Percentiles rank a stretch among this genome's conserved stretches.
phyloP scores from a whole-genome alignment of 345 rosid species.

The Rhodamnia argentea region DNA sequence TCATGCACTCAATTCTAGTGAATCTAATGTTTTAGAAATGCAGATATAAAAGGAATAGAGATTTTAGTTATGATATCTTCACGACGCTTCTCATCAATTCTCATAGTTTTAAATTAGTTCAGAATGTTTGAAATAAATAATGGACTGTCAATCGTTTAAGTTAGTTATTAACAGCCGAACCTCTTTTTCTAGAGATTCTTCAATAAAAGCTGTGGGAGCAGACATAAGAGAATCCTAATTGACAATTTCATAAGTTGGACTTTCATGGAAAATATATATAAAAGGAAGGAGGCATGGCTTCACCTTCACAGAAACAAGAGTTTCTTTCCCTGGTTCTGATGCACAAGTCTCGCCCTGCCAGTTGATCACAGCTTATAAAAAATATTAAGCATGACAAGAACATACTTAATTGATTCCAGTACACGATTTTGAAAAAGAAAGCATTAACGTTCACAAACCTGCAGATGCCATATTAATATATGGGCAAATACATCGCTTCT shows the following conservation, averaged over 20 bases:
- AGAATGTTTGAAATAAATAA: neutral
- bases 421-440: neutral
- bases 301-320: slow-evolving; percentile 13
- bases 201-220: neutral
- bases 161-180: neutral
- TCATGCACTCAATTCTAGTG: neutral
- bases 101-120: neutral
- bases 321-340: slow-evolving; percentile 62
- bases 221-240: neutral
- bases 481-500: slow-evolving; percentile 96
- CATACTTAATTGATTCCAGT: neutral
- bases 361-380: neutral
- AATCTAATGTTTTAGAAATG: neutral
- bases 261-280: neutral
- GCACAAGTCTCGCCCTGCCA: slow-evolving; percentile 69
- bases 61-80: neutral
- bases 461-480: slow-evolving; percentile 95
- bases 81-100: neutral
- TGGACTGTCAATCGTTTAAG: neutral
- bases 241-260: neutral
- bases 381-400: neutral
- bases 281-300: neutral
- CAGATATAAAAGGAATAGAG: neutral
- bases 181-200: neutral
- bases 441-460: slow-evolving; percentile 34